Conservation (phyloP, 2,329 filamentous ascomycete genomes). For the Alternaria metachromatica region DNA sequence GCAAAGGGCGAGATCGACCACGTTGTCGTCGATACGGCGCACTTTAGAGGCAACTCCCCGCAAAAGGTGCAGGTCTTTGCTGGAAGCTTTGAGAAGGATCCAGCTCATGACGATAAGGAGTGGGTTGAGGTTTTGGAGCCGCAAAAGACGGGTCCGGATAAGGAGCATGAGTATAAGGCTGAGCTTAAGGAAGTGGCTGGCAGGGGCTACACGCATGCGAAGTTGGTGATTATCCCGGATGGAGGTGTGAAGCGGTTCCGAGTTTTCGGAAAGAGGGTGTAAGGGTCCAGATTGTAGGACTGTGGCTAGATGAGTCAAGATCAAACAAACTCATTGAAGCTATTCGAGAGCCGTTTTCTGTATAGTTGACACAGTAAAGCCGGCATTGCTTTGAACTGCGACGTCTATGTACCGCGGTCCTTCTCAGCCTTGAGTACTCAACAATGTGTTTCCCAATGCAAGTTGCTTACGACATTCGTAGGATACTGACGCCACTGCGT, state of each 20-base stretch:
- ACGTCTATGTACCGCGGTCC: background rate
- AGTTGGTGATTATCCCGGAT: conserved; percentile 91
- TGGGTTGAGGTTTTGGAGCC: conserved; percentile 73
- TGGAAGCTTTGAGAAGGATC: conserved; percentile 66
- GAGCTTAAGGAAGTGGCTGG: conserved; percentile 59
- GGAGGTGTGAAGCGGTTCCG: conserved; percentile 89
- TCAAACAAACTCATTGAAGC: background rate
- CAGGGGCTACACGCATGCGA: conserved; percentile 77
- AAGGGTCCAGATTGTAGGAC: background rate
- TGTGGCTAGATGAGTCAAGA: background rate
- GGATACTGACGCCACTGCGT: background rate
- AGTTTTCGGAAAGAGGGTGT: conserved; percentile 67
- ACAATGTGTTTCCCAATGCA: background rate
- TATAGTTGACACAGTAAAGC: background rate
- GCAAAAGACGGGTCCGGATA: conserved; percentile 74
- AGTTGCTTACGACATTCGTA: background rate
- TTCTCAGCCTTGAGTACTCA: background rate
- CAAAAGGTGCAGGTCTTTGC: conserved; percentile 72
- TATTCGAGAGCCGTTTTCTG: background rate
- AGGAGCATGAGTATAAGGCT: conserved; percentile 69
- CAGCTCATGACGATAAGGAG: conserved; percentile 61
- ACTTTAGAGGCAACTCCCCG: conserved; percentile 84
- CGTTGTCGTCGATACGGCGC: conserved; percentile 79
- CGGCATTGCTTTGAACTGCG: background rate
- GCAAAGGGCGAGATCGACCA: conserved; percentile 68